Evolutionary conservation across 2,329 filamentous ascomycete species (phyloP), one percentile per base, ranked within the genome.

Genomic region (Pseudopyrenochaeta lycopersici): DNA sequence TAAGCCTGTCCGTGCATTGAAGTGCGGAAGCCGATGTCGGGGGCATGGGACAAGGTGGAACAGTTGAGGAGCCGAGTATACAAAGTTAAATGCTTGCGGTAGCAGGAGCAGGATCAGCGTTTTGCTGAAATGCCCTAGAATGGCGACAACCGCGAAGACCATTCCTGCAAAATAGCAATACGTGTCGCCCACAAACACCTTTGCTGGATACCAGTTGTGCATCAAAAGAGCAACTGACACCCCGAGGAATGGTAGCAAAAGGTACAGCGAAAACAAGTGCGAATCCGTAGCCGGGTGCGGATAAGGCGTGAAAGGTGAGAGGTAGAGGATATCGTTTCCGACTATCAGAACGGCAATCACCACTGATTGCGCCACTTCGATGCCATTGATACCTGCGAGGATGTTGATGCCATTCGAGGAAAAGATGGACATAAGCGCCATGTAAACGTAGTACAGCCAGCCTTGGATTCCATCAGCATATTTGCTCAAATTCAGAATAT

Each of bases 101-200:
- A 97, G 83, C 64, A 99, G 89, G 7, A 99, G 83, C 45, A 99
- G 85, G 50, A 97, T 85, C 40, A 99, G 84, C 1, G 95, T 99
- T 80, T 99, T 99, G 81, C 91, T 96, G 80, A 99, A 99, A 80
- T 99, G 95, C 20, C 95, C 95, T 46, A 97, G 84, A 70, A 99
- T 98, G 60, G 92, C 92, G 62, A 98, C 95, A 39, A 97, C 93
- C 48, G 94, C 95, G 74, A 99, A 99, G 33, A 98, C 91, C 92
- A 99, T 99, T 63, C 95, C 95, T 0, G 95, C 95, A 76, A 99
- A 97, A 80, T 99, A 99, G 84, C 95, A 99, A 83, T 98, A 99
- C 3, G 95, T 99, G 77, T 99, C 95, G 50, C 95, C 95, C 9
- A 98, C 94, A 71, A 99, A 99, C 9, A 98, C 95, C 67, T 88